Evolutionary conservation across 345 rosid genomes (phyloP).

Genomic region (Eucalyptus virginea): DNA sequence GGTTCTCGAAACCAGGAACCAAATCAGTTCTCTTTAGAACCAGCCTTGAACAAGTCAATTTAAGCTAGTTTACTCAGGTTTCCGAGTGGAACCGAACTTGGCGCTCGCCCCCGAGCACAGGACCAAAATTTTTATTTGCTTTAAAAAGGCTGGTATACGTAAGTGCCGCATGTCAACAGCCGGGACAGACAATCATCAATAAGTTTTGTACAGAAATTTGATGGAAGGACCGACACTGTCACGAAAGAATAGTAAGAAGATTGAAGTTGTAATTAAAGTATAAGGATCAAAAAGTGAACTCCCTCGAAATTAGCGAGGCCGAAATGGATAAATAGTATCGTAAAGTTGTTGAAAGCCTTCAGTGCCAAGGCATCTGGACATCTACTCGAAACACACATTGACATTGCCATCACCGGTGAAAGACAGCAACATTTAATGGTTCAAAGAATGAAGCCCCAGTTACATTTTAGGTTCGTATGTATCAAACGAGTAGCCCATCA

Average conservation of each 20-base stretch:
- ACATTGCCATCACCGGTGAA: not conserved
- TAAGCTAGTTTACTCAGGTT: not conserved
- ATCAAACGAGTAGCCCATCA: no score
- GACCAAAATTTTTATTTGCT: not conserved
- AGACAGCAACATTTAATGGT: not conserved
- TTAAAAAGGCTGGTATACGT: not conserved
- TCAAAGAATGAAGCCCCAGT: not conserved
- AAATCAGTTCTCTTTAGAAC: not conserved
- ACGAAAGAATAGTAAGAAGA: not conserved
- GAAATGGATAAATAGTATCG: not conserved
- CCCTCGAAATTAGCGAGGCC: not conserved
- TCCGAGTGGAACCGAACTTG: not conserved
- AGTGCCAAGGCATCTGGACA: not conserved
- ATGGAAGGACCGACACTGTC: not conserved
- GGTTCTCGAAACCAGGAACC: not conserved
- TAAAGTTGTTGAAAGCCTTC: not conserved
- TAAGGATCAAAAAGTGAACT: not conserved
- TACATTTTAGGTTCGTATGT: not conserved
- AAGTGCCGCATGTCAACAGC: not conserved
- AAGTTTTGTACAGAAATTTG: not conserved
- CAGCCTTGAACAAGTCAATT: not conserved
- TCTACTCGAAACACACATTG: not conserved
- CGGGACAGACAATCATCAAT: not conserved
- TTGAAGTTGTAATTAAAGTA: not conserved
- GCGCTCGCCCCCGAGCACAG: not conserved